Evolutionary conservation across 768 basidiomycete genomes (phyloP).

Genomic region (Lyophyllum atratum): DNA sequence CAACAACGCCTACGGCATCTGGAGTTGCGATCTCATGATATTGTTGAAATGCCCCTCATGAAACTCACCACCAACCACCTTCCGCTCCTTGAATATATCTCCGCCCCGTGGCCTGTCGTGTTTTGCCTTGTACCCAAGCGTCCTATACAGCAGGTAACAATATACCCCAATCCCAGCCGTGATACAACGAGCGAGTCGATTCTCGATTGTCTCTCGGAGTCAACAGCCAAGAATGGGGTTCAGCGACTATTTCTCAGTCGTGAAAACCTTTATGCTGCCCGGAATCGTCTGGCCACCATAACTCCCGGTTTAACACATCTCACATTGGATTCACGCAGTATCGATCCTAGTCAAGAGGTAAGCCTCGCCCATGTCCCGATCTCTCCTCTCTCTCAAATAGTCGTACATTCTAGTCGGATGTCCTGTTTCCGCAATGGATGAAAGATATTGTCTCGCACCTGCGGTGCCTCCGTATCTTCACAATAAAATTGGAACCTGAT

Average conservation of each 20-base stretch:
- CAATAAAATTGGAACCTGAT: slow-evolving; percentile 22
- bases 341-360: background rate
- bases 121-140: slow-evolving; percentile 21
- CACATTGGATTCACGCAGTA: background rate
- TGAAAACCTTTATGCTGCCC: background rate
- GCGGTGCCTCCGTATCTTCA: slow-evolving; percentile 16
- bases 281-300: background rate
- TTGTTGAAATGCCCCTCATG: background rate
- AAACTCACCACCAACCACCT: background rate
- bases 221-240: slow-evolving; percentile 17
- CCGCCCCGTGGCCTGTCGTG: slow-evolving; percentile 21
- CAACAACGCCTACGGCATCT: slow-evolving; percentile 11
- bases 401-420: background rate
- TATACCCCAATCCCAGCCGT: slow-evolving; percentile 2
- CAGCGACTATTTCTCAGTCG: slow-evolving; percentile 13
- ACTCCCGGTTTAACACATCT: background rate
- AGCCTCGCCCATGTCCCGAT: background rate
- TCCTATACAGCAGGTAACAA: slow-evolving; percentile 18
- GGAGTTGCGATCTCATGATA: background rate
- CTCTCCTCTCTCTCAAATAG: background rate
- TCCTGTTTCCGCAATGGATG: slow-evolving; percentile 22
- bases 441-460: slow-evolving; percentile 22
- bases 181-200: slow-evolving; percentile 3
- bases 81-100: slow-evolving; percentile 18
- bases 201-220: slow-evolving; percentile 19